These are phyloP conservation scores for Malus domestica DNA, from an alignment of 306 rosid species.

Conservation along the genomic window ASM211411v1 NC_041794.1:23297001-23297500, in stretches of 20 bases:
- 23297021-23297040: neutral
- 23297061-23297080: neutral
- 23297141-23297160: neutral
- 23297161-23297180: neutral
- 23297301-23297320: neutral
- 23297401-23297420: too few species aligned
- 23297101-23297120: neutral
- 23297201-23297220: neutral
- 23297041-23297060: neutral
- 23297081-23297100: neutral
- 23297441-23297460: too few species aligned
- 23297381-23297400: too few species aligned
- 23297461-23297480: too few species aligned
- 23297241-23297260: neutral
- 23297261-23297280: neutral
- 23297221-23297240: neutral
- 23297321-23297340: accelerated
- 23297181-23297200: neutral
- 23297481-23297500: too few species aligned
- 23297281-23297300: neutral
- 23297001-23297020: neutral
- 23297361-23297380: accelerated
- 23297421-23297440: too few species aligned
- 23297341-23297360: accelerated
- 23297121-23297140: neutral